phyloP scores from a whole-genome alignment of 75 land plant genomes.

The Adiantum capillusveneris region DNA sequence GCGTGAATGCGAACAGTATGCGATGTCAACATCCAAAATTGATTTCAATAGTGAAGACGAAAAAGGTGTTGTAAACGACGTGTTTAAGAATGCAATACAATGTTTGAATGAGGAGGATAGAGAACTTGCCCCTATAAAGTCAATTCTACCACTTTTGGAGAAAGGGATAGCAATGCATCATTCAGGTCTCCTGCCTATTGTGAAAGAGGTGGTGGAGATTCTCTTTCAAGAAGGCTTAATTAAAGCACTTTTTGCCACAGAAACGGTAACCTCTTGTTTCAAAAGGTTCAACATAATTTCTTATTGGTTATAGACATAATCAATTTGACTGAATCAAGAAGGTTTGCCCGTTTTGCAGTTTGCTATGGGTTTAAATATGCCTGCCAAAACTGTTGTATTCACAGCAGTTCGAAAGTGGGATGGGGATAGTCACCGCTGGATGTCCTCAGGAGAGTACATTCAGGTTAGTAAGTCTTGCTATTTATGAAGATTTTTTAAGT shows the following conservation, averaged over 20 bases:
- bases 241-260: constrained; percentile 58
- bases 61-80: constrained; percentile 56
- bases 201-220: constrained; percentile 49
- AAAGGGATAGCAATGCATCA: constrained; percentile 54
- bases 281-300: not conserved
- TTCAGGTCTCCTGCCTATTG: constrained; percentile 52
- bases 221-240: constrained; percentile 53
- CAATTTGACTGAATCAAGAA: no score
- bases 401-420: constrained; percentile 54
- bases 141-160: constrained; percentile 42
- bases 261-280: constrained; percentile 28
- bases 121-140: constrained; percentile 39
- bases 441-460: constrained; percentile 52
- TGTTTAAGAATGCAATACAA: constrained; percentile 55
- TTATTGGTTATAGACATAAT: not conserved
- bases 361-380: constrained; percentile 66
- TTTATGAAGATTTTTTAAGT: no score
- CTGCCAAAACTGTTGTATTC: constrained; percentile 55
- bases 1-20: constrained; percentile 53
- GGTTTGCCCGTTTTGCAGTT: constrained; percentile 35
- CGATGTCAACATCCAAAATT: constrained; percentile 45
- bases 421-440: constrained; percentile 47
- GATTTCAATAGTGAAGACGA: constrained; percentile 73
- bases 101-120: constrained; percentile 83
- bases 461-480: constrained; percentile 33